phyloP scores from a whole-genome alignment of 129 eudicot genomes.

The Pulicaria dysenterica region DNA sequence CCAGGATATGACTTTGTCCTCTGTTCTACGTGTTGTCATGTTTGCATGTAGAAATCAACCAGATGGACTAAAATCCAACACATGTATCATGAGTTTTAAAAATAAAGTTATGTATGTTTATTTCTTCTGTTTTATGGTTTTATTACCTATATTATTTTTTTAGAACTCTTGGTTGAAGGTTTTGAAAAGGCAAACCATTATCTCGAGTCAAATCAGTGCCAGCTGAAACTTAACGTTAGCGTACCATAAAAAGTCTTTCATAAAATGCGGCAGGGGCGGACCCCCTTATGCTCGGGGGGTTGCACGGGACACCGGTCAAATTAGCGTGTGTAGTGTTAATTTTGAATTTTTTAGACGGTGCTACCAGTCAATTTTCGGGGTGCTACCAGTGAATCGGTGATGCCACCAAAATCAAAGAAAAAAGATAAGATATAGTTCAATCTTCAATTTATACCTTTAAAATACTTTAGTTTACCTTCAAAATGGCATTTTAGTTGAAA shows the following conservation, averaged over 20 bases:
- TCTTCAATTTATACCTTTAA: too few species aligned
- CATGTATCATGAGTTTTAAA: neutral
- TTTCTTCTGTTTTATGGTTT: neutral
- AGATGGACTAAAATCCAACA: neutral
- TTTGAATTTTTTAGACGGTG: too few species aligned
- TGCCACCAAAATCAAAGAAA: too few species aligned
- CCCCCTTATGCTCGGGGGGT: too few species aligned
- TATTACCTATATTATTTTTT: conserved; percentile 7
- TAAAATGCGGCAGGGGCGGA: too few species aligned
- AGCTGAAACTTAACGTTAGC: conserved; percentile 8
- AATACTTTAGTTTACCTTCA: too few species aligned
- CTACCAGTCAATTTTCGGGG: too few species aligned
- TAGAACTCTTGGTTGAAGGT: neutral
- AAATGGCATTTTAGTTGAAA: too few species aligned
- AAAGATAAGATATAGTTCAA: too few species aligned
- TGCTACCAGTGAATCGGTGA: too few species aligned
- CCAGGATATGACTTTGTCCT: neutral
- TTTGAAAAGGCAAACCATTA: conserved; percentile 17
- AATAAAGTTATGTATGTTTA: conserved; percentile 9
- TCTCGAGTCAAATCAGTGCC: neutral
- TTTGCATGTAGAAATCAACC: neutral
- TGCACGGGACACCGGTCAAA: too few species aligned
- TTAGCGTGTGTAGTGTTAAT: too few species aligned
- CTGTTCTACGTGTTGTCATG: neutral
- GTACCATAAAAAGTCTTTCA: neutral